Evolutionary conservation across 768 basidiomycete genomes (phyloP).

Genomic region (Russula compacta): DNA sequence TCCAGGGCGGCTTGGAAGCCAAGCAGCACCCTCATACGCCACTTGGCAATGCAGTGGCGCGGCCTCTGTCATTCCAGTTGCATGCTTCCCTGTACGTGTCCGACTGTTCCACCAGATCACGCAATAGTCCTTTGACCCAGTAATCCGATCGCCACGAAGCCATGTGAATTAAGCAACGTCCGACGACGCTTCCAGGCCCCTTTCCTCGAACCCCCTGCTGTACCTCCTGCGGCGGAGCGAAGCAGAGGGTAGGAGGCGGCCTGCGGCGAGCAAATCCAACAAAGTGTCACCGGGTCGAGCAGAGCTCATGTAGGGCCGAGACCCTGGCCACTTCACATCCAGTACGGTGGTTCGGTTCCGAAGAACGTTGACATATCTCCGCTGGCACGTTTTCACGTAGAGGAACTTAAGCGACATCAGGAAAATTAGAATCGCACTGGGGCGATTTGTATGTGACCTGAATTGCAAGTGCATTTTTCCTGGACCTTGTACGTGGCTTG

Average conservation of each 20-base stretch:
- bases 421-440: background rate
- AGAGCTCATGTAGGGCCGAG: slow-evolving; percentile 9
- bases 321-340: slow-evolving; percentile 15
- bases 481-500: background rate
- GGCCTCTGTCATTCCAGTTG: background rate
- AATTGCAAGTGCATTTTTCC: background rate
- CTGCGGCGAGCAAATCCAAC: slow-evolving; percentile 19
- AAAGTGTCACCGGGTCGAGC: slow-evolving; percentile 19
- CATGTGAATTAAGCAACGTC: slow-evolving; percentile 18
- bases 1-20: slow-evolving; percentile 1
- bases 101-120: slow-evolving; percentile 1
- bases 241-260: slow-evolving; percentile 9
- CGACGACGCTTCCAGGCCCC: slow-evolving; percentile 16
- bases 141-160: slow-evolving; percentile 6
- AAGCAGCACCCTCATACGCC: slow-evolving; percentile 7
- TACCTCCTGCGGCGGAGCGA: background rate
- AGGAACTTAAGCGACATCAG: slow-evolving; percentile 1
- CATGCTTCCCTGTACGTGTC: slow-evolving; percentile 15
- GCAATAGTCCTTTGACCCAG: slow-evolving; percentile 3
- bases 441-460: background rate
- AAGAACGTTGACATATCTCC: slow-evolving; percentile 3
- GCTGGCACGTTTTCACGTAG: background rate
- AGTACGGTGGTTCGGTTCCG: slow-evolving; percentile 10
- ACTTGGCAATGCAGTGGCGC: slow-evolving; percentile 3
- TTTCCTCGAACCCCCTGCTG: background rate